These are phyloP conservation scores for Sporopachydermia lactativora DNA, from an alignment of 805 yeast species.

Conservation along the genomic window DNA sequence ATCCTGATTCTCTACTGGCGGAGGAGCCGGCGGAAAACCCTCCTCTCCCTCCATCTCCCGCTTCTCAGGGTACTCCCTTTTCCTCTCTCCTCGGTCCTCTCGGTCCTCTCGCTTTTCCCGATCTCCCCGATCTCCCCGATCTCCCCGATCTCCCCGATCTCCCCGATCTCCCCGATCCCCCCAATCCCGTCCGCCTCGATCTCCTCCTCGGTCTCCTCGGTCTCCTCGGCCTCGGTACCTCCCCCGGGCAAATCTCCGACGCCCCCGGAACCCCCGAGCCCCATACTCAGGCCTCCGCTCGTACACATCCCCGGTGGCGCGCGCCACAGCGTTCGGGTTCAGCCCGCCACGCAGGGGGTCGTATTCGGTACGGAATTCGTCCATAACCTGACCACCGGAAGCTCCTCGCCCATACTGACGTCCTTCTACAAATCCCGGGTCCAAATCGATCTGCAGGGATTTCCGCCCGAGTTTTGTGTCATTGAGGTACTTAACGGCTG, in stretches of 20 bases:
- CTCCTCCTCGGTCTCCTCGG: neutral
- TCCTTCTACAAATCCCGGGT: slow-evolving; percentile 93
- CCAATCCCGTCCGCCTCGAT: neutral
- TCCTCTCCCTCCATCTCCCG: neutral
- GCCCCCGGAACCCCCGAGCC: neutral
- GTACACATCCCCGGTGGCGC: neutral
- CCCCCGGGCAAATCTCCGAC: neutral
- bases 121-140: neutral
- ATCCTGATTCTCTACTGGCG: slow-evolving; percentile 1
- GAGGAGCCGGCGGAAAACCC: neutral
- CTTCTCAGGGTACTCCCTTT: too few relatives aligned
- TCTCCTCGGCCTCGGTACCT: slow-evolving; percentile 1
- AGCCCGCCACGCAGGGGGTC: slow-evolving; percentile 30
- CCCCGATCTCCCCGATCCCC: too few relatives aligned
- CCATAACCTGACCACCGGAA: slow-evolving; percentile 83
- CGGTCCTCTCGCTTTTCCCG: neutral
- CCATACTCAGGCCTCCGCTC: neutral
- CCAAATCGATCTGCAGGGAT: slow-evolving; percentile 73
- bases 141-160: neutral
- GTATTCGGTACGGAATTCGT: slow-evolving; percentile 36
- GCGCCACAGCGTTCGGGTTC: slow-evolving; percentile 5
- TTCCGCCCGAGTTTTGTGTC: slow-evolving; percentile 78
- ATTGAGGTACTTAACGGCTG: slow-evolving; percentile 71
- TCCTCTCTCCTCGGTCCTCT: too few relatives aligned
- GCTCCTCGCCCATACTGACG: slow-evolving; percentile 91